Base-by-base conservation (phyloP, 768 basidiomycete species). In the Xerocomus brunneocitrinus region DNA sequence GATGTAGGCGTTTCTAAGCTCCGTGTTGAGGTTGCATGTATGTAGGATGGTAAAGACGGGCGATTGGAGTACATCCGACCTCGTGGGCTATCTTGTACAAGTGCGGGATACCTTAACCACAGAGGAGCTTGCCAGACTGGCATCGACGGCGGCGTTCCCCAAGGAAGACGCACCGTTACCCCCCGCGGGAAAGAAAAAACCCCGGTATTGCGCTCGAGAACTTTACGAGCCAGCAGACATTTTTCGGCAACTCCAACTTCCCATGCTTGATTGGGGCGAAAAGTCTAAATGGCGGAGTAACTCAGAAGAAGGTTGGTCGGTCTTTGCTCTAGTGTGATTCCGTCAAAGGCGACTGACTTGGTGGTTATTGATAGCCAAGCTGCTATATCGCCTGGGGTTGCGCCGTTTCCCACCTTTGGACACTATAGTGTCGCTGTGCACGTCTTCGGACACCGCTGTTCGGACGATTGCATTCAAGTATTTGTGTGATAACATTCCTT, bases 231-330 rank as follows among this genome's bases (percentile, higher is more conserved):
- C 97, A 1, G 58, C 76, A 1, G 84, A 86, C 34, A 73, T 77
- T 3, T 82, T 94, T 50, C 79, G 91, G 13, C 75, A 80, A 46
- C 72, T 98, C 6, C 80, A 81, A 8, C 71, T 98, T 24, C 92
- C 95, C 4, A 65, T 97, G 3, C 76, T 98, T 40, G 91, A 93
- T 59, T 99, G 95, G 95, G 87, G 88, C 1, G 74, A 74, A 27
- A 75, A 83, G 54, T 72, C 73, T 1, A 93, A 87, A 66, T 99
- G 95, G 95, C 79, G 80, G 54, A 69, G 76, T 5, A 80, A 78
- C 9, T 92, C 92, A 0, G 91, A 93, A 28, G 95, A 97, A 85
- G 92, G 94, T 89, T 36, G 32, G 71, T 89, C 38, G 32, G 71
- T 40, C 5, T 4, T 52, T 24, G 45, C 35, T 48, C 19, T 34